Evolutionary conservation across 1,284 basidiomycete species (phyloP).

Genomic region (Leccinum griseonigrum): DNA sequence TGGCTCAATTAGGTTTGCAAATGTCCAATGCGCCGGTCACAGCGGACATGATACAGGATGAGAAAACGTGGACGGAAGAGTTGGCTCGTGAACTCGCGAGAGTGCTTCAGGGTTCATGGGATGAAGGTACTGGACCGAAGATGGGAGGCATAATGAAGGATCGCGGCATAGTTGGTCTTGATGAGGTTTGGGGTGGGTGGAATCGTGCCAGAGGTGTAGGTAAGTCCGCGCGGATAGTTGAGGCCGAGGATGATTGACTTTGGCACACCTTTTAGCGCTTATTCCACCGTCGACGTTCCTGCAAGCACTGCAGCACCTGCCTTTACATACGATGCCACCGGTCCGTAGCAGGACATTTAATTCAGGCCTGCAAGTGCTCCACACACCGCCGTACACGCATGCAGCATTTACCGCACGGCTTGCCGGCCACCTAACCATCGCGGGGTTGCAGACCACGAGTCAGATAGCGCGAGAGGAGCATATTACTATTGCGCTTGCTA

Average conservation of each 20-base stretch:
- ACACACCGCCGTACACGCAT: constrained; percentile 75
- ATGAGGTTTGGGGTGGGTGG: constrained; percentile 98
- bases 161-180: constrained; percentile 82
- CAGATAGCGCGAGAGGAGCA: constrained; percentile 68
- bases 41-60: constrained; percentile 85
- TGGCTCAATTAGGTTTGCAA: constrained; percentile 85
- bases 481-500: constrained; percentile 67
- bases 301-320: constrained; percentile 68
- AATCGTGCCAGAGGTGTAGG: constrained; percentile 93
- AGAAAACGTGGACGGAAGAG: constrained; percentile 77
- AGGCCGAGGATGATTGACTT: background rate
- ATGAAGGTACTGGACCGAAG: constrained; percentile 10
- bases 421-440: constrained; percentile 47
- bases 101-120: constrained; percentile 58
- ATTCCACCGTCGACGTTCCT: constrained; percentile 86
- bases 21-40: constrained; percentile 81
- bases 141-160: constrained; percentile 59
- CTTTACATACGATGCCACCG: constrained; percentile 63
- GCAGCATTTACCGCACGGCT: constrained; percentile 67
- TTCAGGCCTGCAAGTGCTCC: constrained; percentile 76
- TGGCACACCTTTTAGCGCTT: constrained; percentile 52
- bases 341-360: constrained; percentile 69
- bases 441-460: constrained; percentile 51
- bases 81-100: constrained; percentile 82
- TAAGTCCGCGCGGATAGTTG: constrained; percentile 39